phyloP scores from a whole-genome alignment of 2,329 filamentous ascomycete species.

The Beauveria sp. region DNA sequence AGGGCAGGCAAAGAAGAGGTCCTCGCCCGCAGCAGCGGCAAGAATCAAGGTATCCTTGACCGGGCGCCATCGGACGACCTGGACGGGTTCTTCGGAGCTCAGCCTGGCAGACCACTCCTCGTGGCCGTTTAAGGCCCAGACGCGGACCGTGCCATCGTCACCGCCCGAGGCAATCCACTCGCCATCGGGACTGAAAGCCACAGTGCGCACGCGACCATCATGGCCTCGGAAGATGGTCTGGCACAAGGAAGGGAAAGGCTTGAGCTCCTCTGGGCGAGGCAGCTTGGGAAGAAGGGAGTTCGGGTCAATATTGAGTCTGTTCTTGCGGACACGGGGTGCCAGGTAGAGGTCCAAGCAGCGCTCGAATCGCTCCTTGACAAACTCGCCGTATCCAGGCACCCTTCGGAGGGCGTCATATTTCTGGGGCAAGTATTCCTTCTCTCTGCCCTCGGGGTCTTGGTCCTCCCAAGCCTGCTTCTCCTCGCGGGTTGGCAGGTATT shows the following conservation, averaged over 20 bases:
- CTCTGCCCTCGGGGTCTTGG: constrained; percentile 80
- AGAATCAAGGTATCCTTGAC: constrained; percentile 73
- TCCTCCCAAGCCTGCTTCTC: constrained; percentile 83
- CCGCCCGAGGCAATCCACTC: constrained; percentile 85
- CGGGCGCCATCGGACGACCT: constrained; percentile 84
- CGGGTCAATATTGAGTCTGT: constrained; percentile 93
- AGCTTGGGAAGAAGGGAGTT: constrained; percentile 88
- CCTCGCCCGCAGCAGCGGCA: constrained; percentile 76
- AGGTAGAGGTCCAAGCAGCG: constrained; percentile 92
- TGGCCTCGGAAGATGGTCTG: constrained; percentile 85
- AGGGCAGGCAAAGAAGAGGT: constrained; percentile 77
- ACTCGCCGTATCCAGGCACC: constrained; percentile 82
- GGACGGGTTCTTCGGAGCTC: constrained; percentile 70
- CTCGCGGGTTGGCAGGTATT: constrained; percentile 81
- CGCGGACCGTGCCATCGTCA: constrained; percentile 83
- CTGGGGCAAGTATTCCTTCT: constrained; percentile 79
- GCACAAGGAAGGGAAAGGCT: constrained; percentile 87
- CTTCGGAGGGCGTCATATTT: constrained; percentile 79
- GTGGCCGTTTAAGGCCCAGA: constrained; percentile 87
- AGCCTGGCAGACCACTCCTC: constrained; percentile 80
- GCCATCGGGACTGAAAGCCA: constrained; percentile 79
- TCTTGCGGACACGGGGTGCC: constrained; percentile 83
- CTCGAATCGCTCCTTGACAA: constrained; percentile 95
- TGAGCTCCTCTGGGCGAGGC: constrained; percentile 85
- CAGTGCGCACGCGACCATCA: constrained; percentile 75